Conservation (phyloP, 305 asterid species). For the Plantago lanceolata region DNA sequence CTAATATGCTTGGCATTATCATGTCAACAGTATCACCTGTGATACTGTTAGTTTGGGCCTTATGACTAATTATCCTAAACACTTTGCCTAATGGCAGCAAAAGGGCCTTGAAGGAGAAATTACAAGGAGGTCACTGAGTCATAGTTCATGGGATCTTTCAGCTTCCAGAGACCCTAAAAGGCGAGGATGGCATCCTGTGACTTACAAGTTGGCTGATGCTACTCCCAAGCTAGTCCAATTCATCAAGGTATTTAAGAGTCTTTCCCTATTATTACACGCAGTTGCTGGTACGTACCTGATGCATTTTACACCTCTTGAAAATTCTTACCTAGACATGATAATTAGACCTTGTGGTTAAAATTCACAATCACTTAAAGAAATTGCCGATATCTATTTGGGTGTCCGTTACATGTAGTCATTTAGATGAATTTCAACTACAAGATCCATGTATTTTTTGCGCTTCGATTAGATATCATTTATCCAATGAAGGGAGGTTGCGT, state of each 20-base stretch:
- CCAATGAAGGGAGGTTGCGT: no score
- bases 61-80: constrained; percentile 4
- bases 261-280: not conserved
- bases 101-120: constrained; percentile 67
- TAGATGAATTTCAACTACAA: no score
- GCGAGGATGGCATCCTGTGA: constrained; percentile 94
- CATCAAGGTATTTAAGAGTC: constrained; percentile 55
- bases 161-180: constrained; percentile 63
- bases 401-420: no score
- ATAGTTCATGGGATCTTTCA: constrained; percentile 82
- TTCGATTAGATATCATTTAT: no score
- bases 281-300: not conserved
- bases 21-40: constrained; percentile 1
- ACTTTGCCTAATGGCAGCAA: constrained; percentile 44
- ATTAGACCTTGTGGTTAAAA: no score
- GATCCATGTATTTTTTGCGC: no score
- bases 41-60: constrained; percentile 1
- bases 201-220: constrained; percentile 85
- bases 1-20: constrained; percentile 1
- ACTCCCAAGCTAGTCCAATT: constrained; percentile 64
- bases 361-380: no score
- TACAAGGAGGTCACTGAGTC: constrained; percentile 80
- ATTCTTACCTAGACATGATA: no score
- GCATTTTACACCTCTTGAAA: no score
- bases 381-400: no score